Base-by-base conservation (phyloP, 2,329 filamentous ascomycete genomes). In the Knufia petricola region DNA sequence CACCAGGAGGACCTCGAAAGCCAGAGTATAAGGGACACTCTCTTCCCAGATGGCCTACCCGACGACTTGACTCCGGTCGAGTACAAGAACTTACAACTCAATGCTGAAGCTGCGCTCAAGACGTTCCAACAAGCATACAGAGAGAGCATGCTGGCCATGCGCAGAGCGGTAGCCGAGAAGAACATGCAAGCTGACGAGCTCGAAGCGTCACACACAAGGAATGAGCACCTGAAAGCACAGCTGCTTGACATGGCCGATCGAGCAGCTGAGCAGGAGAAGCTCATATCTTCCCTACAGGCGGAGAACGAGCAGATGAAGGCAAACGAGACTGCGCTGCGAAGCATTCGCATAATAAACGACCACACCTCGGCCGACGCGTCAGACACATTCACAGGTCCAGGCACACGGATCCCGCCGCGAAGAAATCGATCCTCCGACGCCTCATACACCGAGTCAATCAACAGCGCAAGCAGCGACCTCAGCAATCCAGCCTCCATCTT, bases 121-220 rank as follows among this genome's bases (percentile, higher is more conserved):
- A 69, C 71, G 24, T 71, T 79, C 58, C 78, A 81, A 60, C 62
- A 64, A 3, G 76, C 76, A 2, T 80, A 82, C 61, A 74, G 73
- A 53, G 64, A 71, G 51, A 69, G 74, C 50, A 68, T 67, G 1
- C 68, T 71, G 46, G 67, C 69, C 24, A 64, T 81, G 37, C 68
- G 71, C 32, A 70, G 75, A 52, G 68, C 71, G 2, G 64, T 71
- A 30, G 73, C 72, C 3, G 76, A 79, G 55, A 73, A 77, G 51
- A 73, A 71, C 45, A 73, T 74, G 9, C 74, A 77, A 55, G 68
- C 70, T n/a, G 78, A 81, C 53, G 79, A 82, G 60, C 67, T 78
- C 0, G 76, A 79, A 52, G 78, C 81, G 56, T 72, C 76, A 12
- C 70, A 78, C 28, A 78, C 75, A 32, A 69, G 77, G 6, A 70